Evolutionary conservation across 768 basidiomycete genomes (phyloP), one percentile per base, ranked within the genome.

Genomic region (Kwoniella bestiolae): DNA sequence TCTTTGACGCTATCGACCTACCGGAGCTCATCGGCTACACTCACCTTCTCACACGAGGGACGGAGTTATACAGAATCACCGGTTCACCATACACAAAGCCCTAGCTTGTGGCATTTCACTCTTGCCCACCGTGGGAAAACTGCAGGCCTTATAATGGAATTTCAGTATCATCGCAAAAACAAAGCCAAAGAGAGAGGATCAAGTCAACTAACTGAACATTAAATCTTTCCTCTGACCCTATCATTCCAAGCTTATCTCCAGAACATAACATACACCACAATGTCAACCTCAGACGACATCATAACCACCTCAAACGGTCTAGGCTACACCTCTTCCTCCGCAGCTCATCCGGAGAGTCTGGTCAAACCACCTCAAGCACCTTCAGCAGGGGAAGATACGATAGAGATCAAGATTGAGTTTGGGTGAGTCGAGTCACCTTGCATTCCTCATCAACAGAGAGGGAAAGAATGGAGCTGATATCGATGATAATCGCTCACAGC

Each of bases 321-420:
- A 26, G 65, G 65, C 7, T 60, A 66, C 28, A 60, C 65, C 16
- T n/a, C 65, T 11, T 45, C 56, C 4, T 65, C 63, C 5, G 63
- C 63, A 1, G 49, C 34, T 45, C 63, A 65, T 26, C 63, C 63
- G 3, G 63, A 65, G 47, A 46, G 12, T 12, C 23, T 65, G 56
- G 52, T 65, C 16, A 65, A 65, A 50, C 63, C 63, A 14, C 59
- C 65, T 14, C 41, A 51, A 2, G 45, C 50, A 12, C 50, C 51
- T 35, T 21, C 52, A 18, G 35, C 52, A 9, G 49, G 44, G 26
- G 64, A 66, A 47, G 71, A 75, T 45, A 69, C 76, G 58, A 65
- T 80, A 21, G 75, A 77, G 66, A 76, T 80, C 58, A 67, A 65
- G 23, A 65, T 80, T 18, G 79, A 80, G 53, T 80, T 80, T 52